A percentile compares a stretch with the other conserved stretches of the same genome.
These are phyloP conservation scores for Trichosporon sp. DNA, from an alignment of 1,284 basidiomycete species.

Conservation along the genomic window DNA sequence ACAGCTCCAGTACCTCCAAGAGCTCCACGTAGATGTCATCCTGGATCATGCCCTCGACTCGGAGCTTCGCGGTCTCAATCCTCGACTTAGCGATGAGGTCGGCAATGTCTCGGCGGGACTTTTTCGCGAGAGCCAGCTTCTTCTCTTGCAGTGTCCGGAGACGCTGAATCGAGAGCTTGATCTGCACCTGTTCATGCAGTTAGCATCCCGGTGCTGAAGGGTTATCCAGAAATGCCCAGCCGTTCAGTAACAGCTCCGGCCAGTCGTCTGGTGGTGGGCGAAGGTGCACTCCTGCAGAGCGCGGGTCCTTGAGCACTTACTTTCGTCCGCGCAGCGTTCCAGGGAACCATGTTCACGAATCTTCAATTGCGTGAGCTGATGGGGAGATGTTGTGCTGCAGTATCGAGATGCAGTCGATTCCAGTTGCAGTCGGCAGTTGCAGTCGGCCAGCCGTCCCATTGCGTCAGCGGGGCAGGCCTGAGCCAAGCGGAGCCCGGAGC, in stretches of 20 bases:
- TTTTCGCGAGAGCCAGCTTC: slow-evolving; percentile 86
- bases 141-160: slow-evolving; percentile 86
- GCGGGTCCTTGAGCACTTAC: slow-evolving; percentile 11
- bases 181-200: slow-evolving; percentile 42
- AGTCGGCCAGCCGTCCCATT: neutral
- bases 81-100: slow-evolving; percentile 46
- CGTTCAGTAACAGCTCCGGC: too few relatives aligned
- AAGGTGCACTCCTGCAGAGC: too few relatives aligned
- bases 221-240: too few relatives aligned
- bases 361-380: too few relatives aligned
- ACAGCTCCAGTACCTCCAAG: slow-evolving; percentile 86
- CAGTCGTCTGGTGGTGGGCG: too few relatives aligned
- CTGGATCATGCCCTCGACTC: slow-evolving; percentile 48
- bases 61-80: slow-evolving; percentile 45
- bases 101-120: slow-evolving; percentile 48
- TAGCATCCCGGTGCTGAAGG: too few relatives aligned
- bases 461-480: neutral
- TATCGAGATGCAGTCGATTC: neutral
- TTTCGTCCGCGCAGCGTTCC: slow-evolving; percentile 38
- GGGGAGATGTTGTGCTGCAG: neutral
- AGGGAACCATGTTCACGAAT: slow-evolving; percentile 32
- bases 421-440: neutral
- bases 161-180: slow-evolving; percentile 75
- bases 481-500: neutral
- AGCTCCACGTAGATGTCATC: slow-evolving; percentile 60